Conservation (phyloP, 1,284 basidiomycete species). For the Rhodotorula sp. region DNA sequence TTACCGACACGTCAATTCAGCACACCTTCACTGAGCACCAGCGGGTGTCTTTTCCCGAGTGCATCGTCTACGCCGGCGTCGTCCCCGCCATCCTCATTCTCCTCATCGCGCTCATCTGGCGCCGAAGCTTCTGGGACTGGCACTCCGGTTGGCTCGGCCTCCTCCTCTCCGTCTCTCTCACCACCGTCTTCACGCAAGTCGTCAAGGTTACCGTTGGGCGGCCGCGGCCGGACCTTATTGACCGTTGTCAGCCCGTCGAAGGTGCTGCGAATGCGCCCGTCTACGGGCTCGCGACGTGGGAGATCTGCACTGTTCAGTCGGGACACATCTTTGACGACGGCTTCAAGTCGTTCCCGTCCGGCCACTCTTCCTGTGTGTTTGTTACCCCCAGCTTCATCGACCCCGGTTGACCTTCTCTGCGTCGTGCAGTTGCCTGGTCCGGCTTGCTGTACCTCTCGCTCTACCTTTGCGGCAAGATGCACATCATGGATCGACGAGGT, state of each 20-base stretch:
- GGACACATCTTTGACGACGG: constrained; percentile 62
- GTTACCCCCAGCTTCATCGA: too few species aligned
- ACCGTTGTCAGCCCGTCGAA: constrained; percentile 57
- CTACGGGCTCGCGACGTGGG: constrained; percentile 67
- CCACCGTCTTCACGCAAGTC: constrained; percentile 73
- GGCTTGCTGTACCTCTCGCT: constrained; percentile 86
- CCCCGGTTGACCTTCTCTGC: not conserved
- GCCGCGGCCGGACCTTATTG: constrained; percentile 60
- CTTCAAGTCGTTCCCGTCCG: constrained; percentile 86
- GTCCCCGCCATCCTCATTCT: constrained; percentile 67
- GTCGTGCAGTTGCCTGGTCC: constrained; percentile 65
- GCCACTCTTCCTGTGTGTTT: constrained; percentile 62
- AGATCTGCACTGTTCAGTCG: constrained; percentile 65
- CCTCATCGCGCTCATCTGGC: constrained; percentile 66
- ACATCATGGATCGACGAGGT: constrained; percentile 80
- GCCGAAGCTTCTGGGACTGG: constrained; percentile 82
- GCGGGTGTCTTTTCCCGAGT: constrained; percentile 69
- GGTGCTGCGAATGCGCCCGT: constrained; percentile 61
- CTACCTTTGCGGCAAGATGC: constrained; percentile 87
- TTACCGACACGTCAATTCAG: constrained; percentile 70
- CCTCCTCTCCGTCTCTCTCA: constrained; percentile 65
- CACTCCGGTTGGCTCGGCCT: constrained; percentile 72
- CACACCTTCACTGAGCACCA: constrained; percentile 76
- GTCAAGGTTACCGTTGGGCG: constrained; percentile 86
- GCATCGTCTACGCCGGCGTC: constrained; percentile 65